A percentile compares a stretch with the other conserved stretches of the same genome.
Evolutionary conservation across 345 rosid genomes (phyloP).

Genomic region (Syzygium jambos): DNA sequence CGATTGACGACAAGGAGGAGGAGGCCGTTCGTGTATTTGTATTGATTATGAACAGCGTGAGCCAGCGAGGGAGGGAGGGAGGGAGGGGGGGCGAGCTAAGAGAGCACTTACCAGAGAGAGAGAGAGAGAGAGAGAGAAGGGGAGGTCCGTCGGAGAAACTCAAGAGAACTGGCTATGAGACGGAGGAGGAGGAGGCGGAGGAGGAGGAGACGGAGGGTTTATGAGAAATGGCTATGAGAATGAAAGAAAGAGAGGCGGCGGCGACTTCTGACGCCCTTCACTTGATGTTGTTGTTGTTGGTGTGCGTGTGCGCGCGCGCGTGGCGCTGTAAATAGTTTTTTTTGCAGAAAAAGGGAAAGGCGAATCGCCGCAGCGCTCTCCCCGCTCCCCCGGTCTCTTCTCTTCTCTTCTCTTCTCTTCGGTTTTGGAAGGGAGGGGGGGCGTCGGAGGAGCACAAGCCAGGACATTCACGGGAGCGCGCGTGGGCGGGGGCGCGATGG

Average conservation of each 20-base stretch:
- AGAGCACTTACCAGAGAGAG: background rate
- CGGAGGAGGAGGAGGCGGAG: rapidly evolving
- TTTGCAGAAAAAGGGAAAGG: background rate
- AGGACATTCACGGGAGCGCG: background rate
- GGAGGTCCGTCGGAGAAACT: background rate
- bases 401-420: background rate
- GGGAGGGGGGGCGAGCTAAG: background rate
- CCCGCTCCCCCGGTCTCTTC: background rate
- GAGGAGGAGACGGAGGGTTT: background rate
- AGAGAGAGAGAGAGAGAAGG: background rate
- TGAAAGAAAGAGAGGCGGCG: background rate
- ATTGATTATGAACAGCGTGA: background rate
- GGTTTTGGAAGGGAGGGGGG: background rate
- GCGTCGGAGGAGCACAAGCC: background rate
- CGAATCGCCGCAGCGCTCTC: background rate
- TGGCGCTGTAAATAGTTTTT: background rate
- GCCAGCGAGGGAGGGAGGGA: background rate
- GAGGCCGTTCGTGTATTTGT: background rate
- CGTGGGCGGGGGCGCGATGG: background rate
- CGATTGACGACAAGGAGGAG: background rate
- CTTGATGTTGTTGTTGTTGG: background rate
- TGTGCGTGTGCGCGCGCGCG: background rate
- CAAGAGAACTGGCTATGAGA: background rate
- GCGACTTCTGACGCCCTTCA: background rate
- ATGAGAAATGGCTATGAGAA: background rate